Evolutionary conservation across 1,139 yeast genomes (phyloP).

Genomic region (Pneumocystis sp.): DNA sequence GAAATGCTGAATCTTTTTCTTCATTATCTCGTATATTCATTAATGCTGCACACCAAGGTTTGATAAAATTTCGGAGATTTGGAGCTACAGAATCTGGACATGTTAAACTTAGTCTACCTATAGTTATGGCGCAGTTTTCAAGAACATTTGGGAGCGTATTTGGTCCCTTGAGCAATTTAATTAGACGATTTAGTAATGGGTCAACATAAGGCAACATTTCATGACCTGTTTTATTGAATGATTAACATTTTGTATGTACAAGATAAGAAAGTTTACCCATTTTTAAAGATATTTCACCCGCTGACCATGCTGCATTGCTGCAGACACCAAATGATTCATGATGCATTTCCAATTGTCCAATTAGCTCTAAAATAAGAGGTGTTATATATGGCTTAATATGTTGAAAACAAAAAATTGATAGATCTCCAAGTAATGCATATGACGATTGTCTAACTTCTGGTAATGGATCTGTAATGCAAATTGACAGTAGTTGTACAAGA

Average conservation of each 20-base stretch:
- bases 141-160: conserved; percentile 41
- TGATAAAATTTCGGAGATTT: conserved; percentile 41
- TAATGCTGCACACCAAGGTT: conserved; percentile 55
- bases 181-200: conserved; percentile 45
- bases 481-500: conserved; percentile 47
- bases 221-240: not conserved
- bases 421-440: conserved; percentile 80
- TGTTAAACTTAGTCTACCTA: conserved; percentile 71
- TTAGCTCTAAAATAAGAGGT: conserved; percentile 45
- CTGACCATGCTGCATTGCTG: conserved; percentile 87
- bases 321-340: conserved; percentile 45
- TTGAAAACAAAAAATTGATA: conserved; percentile 50
- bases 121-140: conserved; percentile 83
- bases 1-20: conserved; percentile 67
- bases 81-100: conserved; percentile 47
- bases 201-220: conserved; percentile 46
- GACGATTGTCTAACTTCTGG: conserved; percentile 88
- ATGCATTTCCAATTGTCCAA: conserved; percentile 44
- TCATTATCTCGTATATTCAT: conserved; percentile 52
- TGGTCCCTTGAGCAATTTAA: conserved; percentile 45
- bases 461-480: conserved; percentile 60
- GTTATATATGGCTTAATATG: conserved; percentile 44
- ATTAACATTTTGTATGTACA: not conserved
- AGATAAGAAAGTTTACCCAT: conserved; percentile 22
- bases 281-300: conserved; percentile 71